phyloP scores from a whole-genome alignment of 2,329 filamentous ascomycete species.

The Cladosporium austrohemisphaericum region DNA sequence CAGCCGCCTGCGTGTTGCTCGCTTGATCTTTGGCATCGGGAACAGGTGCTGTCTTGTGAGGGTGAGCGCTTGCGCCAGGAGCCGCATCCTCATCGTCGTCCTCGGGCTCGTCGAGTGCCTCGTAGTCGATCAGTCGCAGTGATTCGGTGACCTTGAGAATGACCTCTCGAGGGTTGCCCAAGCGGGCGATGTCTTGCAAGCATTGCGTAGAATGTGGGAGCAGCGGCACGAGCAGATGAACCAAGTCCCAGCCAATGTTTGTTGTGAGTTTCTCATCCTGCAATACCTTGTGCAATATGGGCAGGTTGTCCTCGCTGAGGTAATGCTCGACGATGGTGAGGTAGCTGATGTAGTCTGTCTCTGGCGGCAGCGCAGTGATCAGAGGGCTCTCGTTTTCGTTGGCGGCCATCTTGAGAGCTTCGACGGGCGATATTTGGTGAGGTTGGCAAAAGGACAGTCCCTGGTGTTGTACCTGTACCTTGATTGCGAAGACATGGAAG shows the following conservation, averaged over 20 bases:
- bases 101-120: conserved; percentile 53
- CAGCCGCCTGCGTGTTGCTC: conserved; percentile 15
- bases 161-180: conserved; percentile 77
- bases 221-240: conserved; percentile 68
- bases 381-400: conserved; percentile 46
- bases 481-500: too few relatives aligned
- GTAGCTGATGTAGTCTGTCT: conserved; percentile 69
- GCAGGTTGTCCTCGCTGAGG: conserved; percentile 62
- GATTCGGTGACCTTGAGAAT: conserved; percentile 76
- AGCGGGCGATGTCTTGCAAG: conserved; percentile 67
- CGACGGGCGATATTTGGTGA: background rate
- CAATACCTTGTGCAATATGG: conserved; percentile 64
- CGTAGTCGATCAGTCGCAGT: conserved; percentile 57
- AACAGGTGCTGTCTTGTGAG: conserved; percentile 26
- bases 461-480: too few relatives aligned
- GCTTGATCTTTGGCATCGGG: conserved; percentile 10
- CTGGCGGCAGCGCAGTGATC: conserved; percentile 56
- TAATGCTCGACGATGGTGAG: conserved; percentile 74
- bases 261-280: conserved; percentile 65
- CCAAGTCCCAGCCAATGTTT: conserved; percentile 80
- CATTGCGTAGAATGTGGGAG: conserved; percentile 64
- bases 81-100: conserved; percentile 37
- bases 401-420: background rate
- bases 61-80: conserved; percentile 19
- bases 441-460: background rate